Conservation (phyloP, 140 eudicot species). For the Cichorium intybus region DNA sequence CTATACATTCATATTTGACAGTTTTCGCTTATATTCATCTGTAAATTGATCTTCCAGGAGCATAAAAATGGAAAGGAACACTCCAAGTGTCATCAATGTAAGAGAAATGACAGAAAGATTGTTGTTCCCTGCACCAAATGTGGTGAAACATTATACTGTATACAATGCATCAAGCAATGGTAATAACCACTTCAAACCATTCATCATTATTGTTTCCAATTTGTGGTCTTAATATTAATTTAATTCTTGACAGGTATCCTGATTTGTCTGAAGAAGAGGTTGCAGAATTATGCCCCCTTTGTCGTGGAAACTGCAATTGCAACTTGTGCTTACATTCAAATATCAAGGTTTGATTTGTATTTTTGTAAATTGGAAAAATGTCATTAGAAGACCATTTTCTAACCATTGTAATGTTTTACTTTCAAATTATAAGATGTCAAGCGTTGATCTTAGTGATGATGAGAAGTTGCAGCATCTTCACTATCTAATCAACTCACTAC, state of each 20-base stretch:
- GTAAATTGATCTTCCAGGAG: constrained; percentile 7
- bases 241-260: constrained; percentile 65
- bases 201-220: constrained; percentile 5
- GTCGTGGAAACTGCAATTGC: constrained; percentile 90
- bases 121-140: constrained; percentile 82
- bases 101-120: constrained; percentile 49
- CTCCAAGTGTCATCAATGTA: constrained; percentile 69
- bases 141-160: constrained; percentile 49
- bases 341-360: constrained; percentile 47
- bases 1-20: neutral
- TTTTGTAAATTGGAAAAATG: neutral
- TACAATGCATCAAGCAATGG: constrained; percentile 78
- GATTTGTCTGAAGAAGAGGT: constrained; percentile 60
- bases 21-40: constrained; percentile 11
- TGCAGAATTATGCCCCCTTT: constrained; percentile 73
- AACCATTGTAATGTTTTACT: constrained; percentile 10
- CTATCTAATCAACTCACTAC: constrained; percentile 51
- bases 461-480: constrained; percentile 68
- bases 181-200: constrained; percentile 13
- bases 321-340: constrained; percentile 71
- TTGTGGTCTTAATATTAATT: neutral
- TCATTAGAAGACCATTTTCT: neutral
- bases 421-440: constrained; percentile 42
- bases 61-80: constrained; percentile 40
- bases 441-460: constrained; percentile 34